phyloP scores from a whole-genome alignment of 306 rosid genomes.

The Gillenia trifoliata region DNA sequence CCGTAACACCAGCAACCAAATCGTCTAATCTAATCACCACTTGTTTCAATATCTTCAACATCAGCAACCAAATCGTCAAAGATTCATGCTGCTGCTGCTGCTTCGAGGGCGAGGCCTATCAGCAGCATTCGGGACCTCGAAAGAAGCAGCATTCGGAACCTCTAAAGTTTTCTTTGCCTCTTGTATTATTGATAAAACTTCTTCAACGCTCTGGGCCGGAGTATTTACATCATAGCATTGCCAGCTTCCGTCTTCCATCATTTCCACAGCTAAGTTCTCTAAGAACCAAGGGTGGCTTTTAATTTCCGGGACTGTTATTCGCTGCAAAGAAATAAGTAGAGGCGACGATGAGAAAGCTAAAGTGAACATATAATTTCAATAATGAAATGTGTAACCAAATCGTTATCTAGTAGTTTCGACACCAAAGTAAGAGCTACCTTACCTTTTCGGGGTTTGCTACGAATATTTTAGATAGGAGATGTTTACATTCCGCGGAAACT shows the following conservation, averaged over 20 bases:
- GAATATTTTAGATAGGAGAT: conserved; percentile 66
- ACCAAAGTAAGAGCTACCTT: neutral
- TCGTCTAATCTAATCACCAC: conserved; percentile 24
- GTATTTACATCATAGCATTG: conserved; percentile 49
- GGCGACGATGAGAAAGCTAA: neutral
- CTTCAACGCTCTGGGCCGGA: conserved; percentile 59
- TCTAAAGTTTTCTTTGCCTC: conserved; percentile 40
- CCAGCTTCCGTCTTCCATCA: conserved; percentile 67
- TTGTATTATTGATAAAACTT: conserved; percentile 59
- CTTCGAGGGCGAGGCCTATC: conserved; percentile 29
- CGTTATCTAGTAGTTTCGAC: no score
- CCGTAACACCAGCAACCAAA: no score
- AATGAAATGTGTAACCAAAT: neutral
- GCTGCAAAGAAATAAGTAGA: conserved; percentile 27
- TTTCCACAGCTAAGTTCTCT: conserved; percentile 57
- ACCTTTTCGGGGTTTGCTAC: conserved; percentile 74
- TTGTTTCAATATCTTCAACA: conserved; percentile 50
- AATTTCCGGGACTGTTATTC: conserved; percentile 60
- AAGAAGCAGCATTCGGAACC: conserved; percentile 10
- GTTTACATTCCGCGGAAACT: conserved; percentile 55
- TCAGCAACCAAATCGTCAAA: conserved; percentile 47
- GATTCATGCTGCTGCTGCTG: conserved; percentile 53
- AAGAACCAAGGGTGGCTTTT: conserved; percentile 74
- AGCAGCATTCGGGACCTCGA: conserved; percentile 11
- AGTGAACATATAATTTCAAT: neutral